Conservation (phyloP, 192 early-diverging fungal species). For the Rhizoclosmatium sp. region DNA sequence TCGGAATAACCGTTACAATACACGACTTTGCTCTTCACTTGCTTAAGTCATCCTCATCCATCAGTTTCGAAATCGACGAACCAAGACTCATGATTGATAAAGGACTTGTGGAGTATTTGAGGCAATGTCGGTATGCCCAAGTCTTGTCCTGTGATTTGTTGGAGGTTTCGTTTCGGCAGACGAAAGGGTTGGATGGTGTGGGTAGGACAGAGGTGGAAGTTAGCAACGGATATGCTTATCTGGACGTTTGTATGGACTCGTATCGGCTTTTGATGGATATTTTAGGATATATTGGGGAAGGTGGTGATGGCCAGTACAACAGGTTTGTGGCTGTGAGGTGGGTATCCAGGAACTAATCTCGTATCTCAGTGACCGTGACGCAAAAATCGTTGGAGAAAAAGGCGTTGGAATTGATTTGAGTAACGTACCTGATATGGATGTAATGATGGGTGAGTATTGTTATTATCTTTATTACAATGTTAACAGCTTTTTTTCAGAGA, state of each 20-base stretch:
- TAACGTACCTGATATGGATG: slow-evolving; percentile 12
- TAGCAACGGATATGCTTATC: slow-evolving; percentile 62
- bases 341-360: too few species aligned
- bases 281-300: slow-evolving; percentile 52
- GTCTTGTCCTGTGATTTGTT: slow-evolving; percentile 43
- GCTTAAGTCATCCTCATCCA: slow-evolving; percentile 54
- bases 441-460: slow-evolving; percentile 9
- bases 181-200: slow-evolving; percentile 42
- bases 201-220: slow-evolving; percentile 53
- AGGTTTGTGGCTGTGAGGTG: background rate
- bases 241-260: slow-evolving; percentile 76
- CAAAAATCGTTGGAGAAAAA: too few species aligned
- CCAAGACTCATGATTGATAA: slow-evolving; percentile 35
- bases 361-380: too few species aligned
- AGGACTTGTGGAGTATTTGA: slow-evolving; percentile 20
- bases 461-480: background rate
- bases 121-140: slow-evolving; percentile 45
- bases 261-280: slow-evolving; percentile 64
- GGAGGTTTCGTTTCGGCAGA: slow-evolving; percentile 44
- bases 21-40: slow-evolving; percentile 62
- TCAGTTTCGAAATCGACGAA: slow-evolving; percentile 43
- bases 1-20: slow-evolving; percentile 57
- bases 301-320: slow-evolving; percentile 30
- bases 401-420: too few species aligned
- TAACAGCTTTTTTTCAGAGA: slow-evolving; percentile 26